These are phyloP conservation scores for Chaetomiaceae sp. DNA, from an alignment of 2,329 filamentous ascomycete species.

Conservation along the genomic window DNA sequence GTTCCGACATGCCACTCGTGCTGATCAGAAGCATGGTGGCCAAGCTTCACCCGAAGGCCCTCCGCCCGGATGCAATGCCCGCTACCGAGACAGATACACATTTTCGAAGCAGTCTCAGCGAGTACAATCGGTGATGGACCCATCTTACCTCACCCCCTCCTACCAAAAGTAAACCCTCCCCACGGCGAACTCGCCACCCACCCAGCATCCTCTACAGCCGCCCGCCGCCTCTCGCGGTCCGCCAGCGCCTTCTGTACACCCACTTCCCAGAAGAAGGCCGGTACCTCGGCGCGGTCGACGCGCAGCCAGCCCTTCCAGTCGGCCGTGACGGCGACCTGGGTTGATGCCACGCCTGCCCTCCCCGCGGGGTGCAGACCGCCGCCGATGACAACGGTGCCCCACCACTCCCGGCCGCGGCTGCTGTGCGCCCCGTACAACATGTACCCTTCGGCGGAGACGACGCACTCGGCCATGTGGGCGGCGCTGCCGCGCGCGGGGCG, in stretches of 20 bases:
- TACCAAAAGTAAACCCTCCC: constrained; percentile 41
- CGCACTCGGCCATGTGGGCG: constrained; percentile 24
- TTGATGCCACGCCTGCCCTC: constrained; percentile 9
- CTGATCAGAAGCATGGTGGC: too few relatives aligned
- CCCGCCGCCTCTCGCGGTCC: constrained; percentile 35
- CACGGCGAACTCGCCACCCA: constrained; percentile 45
- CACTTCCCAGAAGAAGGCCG: constrained; percentile 21
- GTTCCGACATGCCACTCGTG: too few relatives aligned
- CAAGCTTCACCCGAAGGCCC: too few relatives aligned
- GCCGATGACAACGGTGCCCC: constrained; percentile 52
- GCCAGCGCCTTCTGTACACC: constrained; percentile 41
- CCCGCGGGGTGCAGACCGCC: constrained; percentile 30
- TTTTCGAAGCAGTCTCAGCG: too few relatives aligned
- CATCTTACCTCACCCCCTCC: constrained; percentile 12
- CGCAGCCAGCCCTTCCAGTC: constrained; percentile 48
- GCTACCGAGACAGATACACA: too few relatives aligned
- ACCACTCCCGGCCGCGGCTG: constrained; percentile 45
- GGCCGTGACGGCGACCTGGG: constrained; percentile 30
- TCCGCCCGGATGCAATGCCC: too few relatives aligned
- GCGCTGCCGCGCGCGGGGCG: constrained; percentile 29
- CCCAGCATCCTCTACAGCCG: constrained; percentile 36
- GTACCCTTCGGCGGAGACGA: constrained; percentile 38
- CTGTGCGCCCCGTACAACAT: constrained; percentile 45
- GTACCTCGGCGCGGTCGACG: constrained; percentile 39
- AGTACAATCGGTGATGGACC: too few relatives aligned